These are phyloP conservation scores for Fusarium euwallaceae DNA, from an alignment of 2,329 filamentous ascomycete species.

Conservation along the genomic window DNA sequence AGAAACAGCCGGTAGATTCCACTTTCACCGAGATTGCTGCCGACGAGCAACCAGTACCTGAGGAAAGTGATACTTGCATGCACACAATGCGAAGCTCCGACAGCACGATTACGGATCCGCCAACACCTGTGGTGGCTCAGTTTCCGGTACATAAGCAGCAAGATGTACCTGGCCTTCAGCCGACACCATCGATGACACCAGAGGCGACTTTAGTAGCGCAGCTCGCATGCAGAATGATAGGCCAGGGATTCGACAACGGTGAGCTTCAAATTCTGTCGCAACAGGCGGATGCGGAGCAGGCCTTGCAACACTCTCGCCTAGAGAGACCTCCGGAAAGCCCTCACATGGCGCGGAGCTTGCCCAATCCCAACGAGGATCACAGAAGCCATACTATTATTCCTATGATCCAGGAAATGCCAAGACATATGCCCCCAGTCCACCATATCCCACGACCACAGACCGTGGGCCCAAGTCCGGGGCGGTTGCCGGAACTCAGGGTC, in stretches of 20 bases:
- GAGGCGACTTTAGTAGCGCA: not conserved
- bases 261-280: not conserved
- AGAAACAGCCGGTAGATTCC: not conserved
- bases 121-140: not conserved
- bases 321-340: not conserved
- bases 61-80: not conserved
- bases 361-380: not conserved
- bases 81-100: not conserved
- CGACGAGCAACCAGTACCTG: not conserved
- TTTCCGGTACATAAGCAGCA: conserved; percentile 8
- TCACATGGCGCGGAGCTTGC: not conserved
- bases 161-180: not conserved
- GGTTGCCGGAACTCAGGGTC: not conserved
- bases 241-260: not conserved
- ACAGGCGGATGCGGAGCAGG: not conserved
- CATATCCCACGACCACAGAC: not conserved
- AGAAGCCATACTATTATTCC: not conserved
- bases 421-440: not conserved
- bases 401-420: not conserved
- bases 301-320: not conserved
- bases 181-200: not conserved
- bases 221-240: not conserved
- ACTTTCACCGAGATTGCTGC: not conserved
- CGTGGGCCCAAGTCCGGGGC: not conserved
- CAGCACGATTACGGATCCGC: not conserved